Percentiles rank a stretch among this genome's conserved stretches.
Conservation (phyloP, 2,329 filamentous ascomycete genomes). For the Mycocentrospora acerina region DNA sequence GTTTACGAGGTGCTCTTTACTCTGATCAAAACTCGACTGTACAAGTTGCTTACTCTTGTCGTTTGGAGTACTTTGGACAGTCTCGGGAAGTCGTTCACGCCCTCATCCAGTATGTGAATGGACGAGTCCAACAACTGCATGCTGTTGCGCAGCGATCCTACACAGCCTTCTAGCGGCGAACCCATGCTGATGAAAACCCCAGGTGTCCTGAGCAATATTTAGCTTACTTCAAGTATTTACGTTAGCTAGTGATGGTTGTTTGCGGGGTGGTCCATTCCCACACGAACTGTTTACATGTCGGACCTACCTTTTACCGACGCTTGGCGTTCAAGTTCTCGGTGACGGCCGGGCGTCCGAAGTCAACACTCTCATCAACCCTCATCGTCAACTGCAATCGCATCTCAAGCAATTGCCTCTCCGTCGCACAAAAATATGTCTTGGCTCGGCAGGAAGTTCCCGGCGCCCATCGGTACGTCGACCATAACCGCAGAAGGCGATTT, state of each 20-base stretch:
- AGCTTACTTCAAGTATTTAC: not conserved
- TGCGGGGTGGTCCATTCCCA: conserved; percentile 16
- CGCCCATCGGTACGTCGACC: conserved; percentile 49
- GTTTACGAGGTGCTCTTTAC: too few relatives aligned
- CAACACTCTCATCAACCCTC: conserved; percentile 23
- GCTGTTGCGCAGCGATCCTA: conserved; percentile 61
- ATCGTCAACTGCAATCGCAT: conserved; percentile 34
- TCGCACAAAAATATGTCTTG: conserved; percentile 44
- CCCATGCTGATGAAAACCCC: conserved; percentile 18
- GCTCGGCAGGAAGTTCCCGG: conserved; percentile 55
- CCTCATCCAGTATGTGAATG: conserved; percentile 62
- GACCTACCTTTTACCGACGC: conserved; percentile 24
- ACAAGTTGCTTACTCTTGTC: conserved; percentile 52
- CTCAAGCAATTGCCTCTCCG: conserved; percentile 32
- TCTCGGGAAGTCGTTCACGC: conserved; percentile 65
- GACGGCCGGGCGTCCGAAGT: conserved; percentile 18
- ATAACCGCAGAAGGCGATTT: conserved; percentile 2
- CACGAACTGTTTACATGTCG: conserved; percentile 19
- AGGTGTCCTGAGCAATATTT: not conserved
- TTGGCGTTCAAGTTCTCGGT: conserved; percentile 32
- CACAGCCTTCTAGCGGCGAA: conserved; percentile 59
- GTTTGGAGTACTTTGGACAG: conserved; percentile 64
- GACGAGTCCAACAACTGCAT: conserved; percentile 64
- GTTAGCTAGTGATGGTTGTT: conserved; percentile 4
- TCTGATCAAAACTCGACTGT: not conserved